A percentile compares a stretch with the other conserved stretches of the same genome.
Evolutionary conservation across 225 moss, liverwort and hornwort species (phyloP).

Genomic region (Climacium dendroides): DNA sequence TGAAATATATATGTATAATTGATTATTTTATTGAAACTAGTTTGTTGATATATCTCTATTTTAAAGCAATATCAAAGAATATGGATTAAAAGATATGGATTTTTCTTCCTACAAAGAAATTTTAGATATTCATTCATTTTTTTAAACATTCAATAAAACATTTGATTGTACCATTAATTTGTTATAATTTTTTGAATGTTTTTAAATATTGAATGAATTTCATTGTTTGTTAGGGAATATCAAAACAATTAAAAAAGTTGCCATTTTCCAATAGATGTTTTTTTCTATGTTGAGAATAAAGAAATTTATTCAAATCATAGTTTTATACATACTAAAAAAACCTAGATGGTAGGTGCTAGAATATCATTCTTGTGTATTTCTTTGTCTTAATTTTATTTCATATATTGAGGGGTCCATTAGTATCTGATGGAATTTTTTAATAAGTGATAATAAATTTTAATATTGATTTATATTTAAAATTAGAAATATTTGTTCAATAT

Average conservation of each 20-base stretch:
- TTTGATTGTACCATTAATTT: not conserved
- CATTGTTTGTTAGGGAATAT: not conserved
- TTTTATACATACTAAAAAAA: no score
- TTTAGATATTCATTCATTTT: not conserved
- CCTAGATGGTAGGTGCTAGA: not conserved
- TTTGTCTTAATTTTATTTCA: not conserved
- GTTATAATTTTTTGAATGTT: no score
- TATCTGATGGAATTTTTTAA: no score
- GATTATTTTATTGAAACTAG: no score
- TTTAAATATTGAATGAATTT: not conserved
- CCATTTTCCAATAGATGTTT: not conserved
- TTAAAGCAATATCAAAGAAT: not conserved
- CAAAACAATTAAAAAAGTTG: not conserved
- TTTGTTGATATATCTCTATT: no score
- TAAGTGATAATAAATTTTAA: not conserved
- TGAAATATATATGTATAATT: no score
- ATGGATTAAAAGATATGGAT: accelerated
- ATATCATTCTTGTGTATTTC: not conserved
- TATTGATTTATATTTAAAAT: no score
- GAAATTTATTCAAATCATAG: not conserved
- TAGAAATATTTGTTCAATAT: accelerated
- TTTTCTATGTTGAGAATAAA: accelerated
- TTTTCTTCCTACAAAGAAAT: accelerated
- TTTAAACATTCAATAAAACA: no score
- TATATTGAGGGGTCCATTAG: not conserved